Conservation (phyloP, 2,329 filamentous ascomycete species). For the Monilinia fructigena region DNA sequence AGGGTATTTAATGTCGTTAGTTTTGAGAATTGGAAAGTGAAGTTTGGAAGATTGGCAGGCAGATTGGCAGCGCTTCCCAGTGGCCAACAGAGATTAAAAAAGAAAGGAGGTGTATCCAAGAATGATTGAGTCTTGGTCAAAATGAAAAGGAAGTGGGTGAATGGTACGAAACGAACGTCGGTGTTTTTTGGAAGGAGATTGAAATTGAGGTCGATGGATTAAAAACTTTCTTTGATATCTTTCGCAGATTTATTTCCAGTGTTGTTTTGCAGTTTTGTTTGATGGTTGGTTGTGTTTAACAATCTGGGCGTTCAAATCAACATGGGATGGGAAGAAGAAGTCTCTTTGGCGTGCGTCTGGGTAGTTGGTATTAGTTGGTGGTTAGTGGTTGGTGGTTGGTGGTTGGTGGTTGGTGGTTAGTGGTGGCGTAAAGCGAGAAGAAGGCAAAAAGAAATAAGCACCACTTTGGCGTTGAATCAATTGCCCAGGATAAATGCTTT, state of each 20-base stretch:
- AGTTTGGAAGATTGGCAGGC: neutral
- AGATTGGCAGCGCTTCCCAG: neutral
- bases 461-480: no score
- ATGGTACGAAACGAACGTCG: constrained; percentile 15
- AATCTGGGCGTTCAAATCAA: constrained; percentile 4
- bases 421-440: neutral
- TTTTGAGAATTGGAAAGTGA: neutral
- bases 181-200: neutral
- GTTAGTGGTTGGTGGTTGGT: neutral
- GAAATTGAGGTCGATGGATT: neutral
- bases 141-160: neutral
- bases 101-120: constrained; percentile 21
- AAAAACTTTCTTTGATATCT: neutral
- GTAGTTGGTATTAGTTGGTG: no score
- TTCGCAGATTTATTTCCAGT: neutral
- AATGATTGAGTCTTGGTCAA: constrained; percentile 8
- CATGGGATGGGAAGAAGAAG: neutral
- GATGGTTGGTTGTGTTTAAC: neutral
- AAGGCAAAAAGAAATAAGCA: neutral
- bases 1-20: neutral
- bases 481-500: no score
- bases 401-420: no score
- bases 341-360: neutral
- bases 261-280: neutral
- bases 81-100: neutral